Conservation (phyloP, 305 asterid species). For the Solanum hybrid region DNA sequence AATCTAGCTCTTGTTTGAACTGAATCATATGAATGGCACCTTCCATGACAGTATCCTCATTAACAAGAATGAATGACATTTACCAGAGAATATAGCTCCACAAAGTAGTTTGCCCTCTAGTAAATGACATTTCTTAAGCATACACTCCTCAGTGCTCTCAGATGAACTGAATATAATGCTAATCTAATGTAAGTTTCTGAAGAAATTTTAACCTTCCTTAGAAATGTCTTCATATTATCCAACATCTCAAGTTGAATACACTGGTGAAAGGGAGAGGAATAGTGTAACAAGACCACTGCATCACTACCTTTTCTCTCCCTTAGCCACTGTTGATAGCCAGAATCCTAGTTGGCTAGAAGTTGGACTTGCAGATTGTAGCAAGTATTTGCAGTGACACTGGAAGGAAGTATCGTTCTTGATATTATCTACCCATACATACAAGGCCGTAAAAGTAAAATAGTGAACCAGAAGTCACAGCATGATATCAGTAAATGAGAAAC, state of each 20-base stretch:
- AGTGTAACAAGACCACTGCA: background rate
- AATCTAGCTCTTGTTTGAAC: background rate
- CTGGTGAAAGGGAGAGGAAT: background rate
- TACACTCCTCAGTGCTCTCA: background rate
- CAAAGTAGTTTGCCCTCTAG: background rate
- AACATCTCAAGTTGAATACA: background rate
- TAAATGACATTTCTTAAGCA: background rate
- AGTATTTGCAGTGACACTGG: background rate
- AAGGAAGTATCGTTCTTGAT: background rate
- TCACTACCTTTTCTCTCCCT: background rate
- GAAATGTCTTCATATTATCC: background rate
- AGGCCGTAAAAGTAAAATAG: background rate
- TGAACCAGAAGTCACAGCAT: background rate
- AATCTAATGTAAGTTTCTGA: background rate
- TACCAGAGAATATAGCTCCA: background rate
- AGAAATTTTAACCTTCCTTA: background rate
- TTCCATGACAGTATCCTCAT: background rate
- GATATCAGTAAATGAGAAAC: background rate
- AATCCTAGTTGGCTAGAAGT: background rate
- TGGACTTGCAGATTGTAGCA: background rate
- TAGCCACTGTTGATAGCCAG: background rate
- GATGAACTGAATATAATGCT: background rate
- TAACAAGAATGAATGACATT: background rate
- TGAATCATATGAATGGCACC: background rate
- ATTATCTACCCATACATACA: background rate